Evolutionary conservation across 139 green algal genomes (phyloP), one percentile per base, ranked within the genome.

Genomic region (Coelastrella sp.): DNA sequence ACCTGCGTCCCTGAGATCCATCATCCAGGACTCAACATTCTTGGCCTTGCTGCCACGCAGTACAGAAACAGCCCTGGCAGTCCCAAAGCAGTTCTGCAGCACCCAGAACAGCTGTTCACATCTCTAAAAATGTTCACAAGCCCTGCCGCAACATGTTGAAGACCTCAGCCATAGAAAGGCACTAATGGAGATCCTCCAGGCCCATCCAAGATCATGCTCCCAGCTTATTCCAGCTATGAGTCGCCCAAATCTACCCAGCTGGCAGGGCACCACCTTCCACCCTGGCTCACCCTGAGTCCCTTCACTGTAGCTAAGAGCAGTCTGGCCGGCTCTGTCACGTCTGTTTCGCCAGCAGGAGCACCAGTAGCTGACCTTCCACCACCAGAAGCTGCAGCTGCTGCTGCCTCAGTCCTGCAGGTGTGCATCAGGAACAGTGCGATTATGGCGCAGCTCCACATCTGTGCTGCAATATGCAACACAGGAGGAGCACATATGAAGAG

Each of bases 21-120:
- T 10, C 92, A 95, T 95, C 91, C 94, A 94, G 4, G 84, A 88
- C 87, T 73, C 59, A 63, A 96, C 82, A 27, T 84, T 72, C 87
- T 92, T 92, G 68, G 49, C 27, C 25, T 84, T 68, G 20, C 63
- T 88, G 92, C 92, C 92, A 6, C 90, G 82, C 24, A 94, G 87
- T 56, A 93, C 20, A 19, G 80, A 35, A 58, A 94, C 89, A 27
- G 75, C 73, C 11, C 60, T n/a, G 65, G 66, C 73, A 10, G 83
- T 49, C 59, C 86, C 86, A 63, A 83, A 87, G 79, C 27, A 25
- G 78, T 91, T 80, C 72, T 70, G 60, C 73, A 35, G 72, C 72
- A 72, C n/a, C 19, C 19, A 19, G 58, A 25, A 66, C 22, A 79
- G 10, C 49, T 58, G 80, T 19, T 17, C 4, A 7, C 10, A 15